Evolutionary conservation across 2,329 filamentous ascomycete genomes (phyloP).

Genomic region (Scytalidium sp.): DNA sequence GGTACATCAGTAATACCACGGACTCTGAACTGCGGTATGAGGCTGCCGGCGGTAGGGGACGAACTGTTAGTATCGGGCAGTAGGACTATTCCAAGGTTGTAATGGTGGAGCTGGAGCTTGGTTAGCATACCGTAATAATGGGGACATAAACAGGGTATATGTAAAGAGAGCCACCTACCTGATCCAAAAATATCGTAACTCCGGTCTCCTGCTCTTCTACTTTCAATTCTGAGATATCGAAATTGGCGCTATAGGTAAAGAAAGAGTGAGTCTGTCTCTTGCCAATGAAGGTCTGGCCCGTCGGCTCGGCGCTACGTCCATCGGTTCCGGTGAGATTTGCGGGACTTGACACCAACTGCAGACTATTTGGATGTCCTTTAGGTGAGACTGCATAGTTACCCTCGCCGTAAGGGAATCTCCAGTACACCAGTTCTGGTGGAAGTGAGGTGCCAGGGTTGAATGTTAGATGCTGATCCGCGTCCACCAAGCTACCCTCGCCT

Average conservation of each 20-base stretch:
- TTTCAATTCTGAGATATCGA: slow-evolving; percentile 27
- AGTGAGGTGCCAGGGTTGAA: slow-evolving; percentile 42
- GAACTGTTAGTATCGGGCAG: not conserved
- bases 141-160: slow-evolving; percentile 25
- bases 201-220: slow-evolving; percentile 46
- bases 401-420: slow-evolving; percentile 45
- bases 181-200: slow-evolving; percentile 49
- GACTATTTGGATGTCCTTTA: slow-evolving; percentile 35
- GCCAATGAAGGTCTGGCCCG: slow-evolving; percentile 49
- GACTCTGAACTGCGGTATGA: slow-evolving; percentile 10
- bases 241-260: slow-evolving; percentile 49
- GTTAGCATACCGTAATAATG: slow-evolving; percentile 12
- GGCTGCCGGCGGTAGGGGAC: not conserved
- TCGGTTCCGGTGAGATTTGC: slow-evolving; percentile 45
- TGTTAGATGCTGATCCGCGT: slow-evolving; percentile 12
- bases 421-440: slow-evolving; percentile 54
- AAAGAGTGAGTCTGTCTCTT: slow-evolving; percentile 53
- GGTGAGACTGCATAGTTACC: slow-evolving; percentile 44
- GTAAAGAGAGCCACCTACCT: slow-evolving; percentile 50
- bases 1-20: not conserved
- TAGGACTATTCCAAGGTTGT: slow-evolving; percentile 32
- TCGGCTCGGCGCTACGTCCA: slow-evolving; percentile 40
- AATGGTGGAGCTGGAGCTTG: slow-evolving; percentile 29
- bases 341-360: slow-evolving; percentile 45
- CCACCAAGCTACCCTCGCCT: slow-evolving; percentile 7